Conservation (phyloP, 257 asterid genomes). For the Penstemon newberryi region DNA sequence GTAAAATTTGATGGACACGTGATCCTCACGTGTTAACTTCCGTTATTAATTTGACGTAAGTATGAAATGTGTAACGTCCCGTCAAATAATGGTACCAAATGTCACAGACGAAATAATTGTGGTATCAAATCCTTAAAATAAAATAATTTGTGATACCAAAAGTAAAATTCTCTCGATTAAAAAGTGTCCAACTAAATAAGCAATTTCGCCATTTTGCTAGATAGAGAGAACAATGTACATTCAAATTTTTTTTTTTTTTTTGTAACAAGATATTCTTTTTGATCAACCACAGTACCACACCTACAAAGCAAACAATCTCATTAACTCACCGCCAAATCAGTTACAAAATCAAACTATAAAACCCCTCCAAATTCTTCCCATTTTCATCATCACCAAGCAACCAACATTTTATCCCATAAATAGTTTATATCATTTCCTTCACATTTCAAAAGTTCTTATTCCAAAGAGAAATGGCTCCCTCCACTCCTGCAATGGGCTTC, state of each 20-base stretch:
- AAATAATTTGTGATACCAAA: too few relatives aligned
- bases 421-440: neutral
- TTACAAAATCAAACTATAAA: constrained; percentile 25
- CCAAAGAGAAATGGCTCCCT: constrained; percentile 42
- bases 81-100: too few relatives aligned
- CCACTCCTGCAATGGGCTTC: constrained; percentile 28
- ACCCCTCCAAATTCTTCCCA: constrained; percentile 23
- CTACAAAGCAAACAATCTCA: neutral
- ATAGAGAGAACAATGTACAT: neutral
- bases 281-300: neutral
- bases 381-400: constrained; percentile 29
- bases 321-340: constrained; percentile 49
- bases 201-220: too few relatives aligned
- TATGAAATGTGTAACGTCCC: too few relatives aligned
- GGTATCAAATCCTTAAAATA: too few relatives aligned
- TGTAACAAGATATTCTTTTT: neutral
- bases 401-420: neutral
- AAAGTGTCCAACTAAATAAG: too few relatives aligned
- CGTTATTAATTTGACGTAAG: too few relatives aligned
- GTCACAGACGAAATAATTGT: too few relatives aligned
- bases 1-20: too few relatives aligned
- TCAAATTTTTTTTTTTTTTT: neutral
- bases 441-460: neutral
- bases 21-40: too few relatives aligned
- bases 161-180: too few relatives aligned